Evolutionary conservation across 2,329 filamentous ascomycete genomes (phyloP).

Genomic region (Sordariomycetes sp.): DNA sequence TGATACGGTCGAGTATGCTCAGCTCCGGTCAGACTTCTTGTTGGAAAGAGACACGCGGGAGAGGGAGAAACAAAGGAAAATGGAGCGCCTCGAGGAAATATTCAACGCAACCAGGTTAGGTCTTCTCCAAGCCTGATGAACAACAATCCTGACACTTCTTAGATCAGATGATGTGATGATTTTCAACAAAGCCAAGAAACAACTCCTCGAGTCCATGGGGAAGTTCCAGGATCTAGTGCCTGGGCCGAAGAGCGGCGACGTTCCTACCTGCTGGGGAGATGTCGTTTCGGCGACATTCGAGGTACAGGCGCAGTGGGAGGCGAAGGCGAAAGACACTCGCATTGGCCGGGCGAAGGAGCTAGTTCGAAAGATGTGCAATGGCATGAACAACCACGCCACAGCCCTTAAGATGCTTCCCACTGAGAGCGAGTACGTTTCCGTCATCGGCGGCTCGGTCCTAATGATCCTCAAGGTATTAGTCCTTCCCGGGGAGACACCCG

Average conservation of each 20-base stretch:
- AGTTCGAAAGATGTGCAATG: conserved; percentile 8
- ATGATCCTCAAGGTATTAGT: conserved; percentile 9
- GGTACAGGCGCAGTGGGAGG: conserved; percentile 7
- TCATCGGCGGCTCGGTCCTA: conserved; percentile 8
- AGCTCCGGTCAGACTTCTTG: conserved; percentile 3
- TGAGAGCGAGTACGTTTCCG: conserved; percentile 8
- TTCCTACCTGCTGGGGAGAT: conserved; percentile 5
- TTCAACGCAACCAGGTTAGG: conserved; percentile 3
- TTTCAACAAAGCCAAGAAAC: conserved; percentile 3
- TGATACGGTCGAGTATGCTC: conserved; percentile 4
- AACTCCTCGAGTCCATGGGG: conserved; percentile 6
- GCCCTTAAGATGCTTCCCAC: conserved; percentile 9
- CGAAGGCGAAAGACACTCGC: conserved; percentile 2
- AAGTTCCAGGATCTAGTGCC: conserved; percentile 6
- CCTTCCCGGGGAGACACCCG: background rate
- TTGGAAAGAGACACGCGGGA: background rate
- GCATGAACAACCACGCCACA: conserved; percentile 9
- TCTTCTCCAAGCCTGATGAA: background rate
- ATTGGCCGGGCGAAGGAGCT: conserved; percentile 5
- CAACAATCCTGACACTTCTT: background rate
- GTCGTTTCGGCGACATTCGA: background rate
- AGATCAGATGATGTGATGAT: conserved; percentile 2
- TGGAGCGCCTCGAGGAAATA: conserved; percentile 2
- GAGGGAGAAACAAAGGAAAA: background rate
- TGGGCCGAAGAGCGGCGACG: background rate